Evolutionary conservation across 2,329 filamentous ascomycete species (phyloP).

Genomic region (Aquanectria penicillioides): DNA sequence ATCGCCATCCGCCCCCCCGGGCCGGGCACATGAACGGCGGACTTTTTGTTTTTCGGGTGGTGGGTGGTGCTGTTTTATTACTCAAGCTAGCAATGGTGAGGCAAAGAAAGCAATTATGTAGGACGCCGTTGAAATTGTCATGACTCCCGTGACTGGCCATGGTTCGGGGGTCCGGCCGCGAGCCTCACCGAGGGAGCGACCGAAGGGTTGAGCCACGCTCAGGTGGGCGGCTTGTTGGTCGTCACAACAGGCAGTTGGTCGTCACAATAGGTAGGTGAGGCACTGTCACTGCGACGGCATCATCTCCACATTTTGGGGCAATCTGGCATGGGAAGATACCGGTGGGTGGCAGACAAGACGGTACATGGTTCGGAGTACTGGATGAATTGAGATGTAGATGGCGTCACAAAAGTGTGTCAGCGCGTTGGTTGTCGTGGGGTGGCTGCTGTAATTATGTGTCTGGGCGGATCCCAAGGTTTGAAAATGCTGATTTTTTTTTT

Average conservation of each 20-base stretch:
- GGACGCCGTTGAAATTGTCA: slow-evolving; percentile 18
- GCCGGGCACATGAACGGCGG: slow-evolving; percentile 17
- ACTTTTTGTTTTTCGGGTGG: slow-evolving; percentile 28
- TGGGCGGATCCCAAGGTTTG: slow-evolving; percentile 15
- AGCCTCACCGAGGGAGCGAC: background rate
- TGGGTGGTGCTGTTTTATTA: slow-evolving; percentile 24
- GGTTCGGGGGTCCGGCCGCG: background rate
- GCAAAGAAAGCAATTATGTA: slow-evolving; percentile 16
- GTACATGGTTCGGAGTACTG: background rate
- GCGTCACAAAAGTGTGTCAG: background rate
- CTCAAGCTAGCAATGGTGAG: slow-evolving; percentile 3
- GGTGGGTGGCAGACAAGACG: background rate
- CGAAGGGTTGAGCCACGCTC: slow-evolving; percentile 7
- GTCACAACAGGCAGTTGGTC: background rate
- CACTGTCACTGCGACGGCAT: slow-evolving; percentile 8
- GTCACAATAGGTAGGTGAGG: background rate
- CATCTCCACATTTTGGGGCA: slow-evolving; percentile 17
- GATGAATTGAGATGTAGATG: background rate
- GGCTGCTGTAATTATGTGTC: background rate
- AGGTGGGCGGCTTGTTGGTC: background rate
- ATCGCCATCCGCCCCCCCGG: slow-evolving; percentile 31
- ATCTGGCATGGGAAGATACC: slow-evolving; percentile 7
- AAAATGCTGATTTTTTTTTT: background rate
- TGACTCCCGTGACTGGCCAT: background rate
- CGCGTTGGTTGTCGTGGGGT: background rate